Percentiles rank a stretch among this genome's conserved stretches.
phyloP scores from a whole-genome alignment of 1,284 basidiomycete genomes.

The Microbotryomycetes sp. region DNA sequence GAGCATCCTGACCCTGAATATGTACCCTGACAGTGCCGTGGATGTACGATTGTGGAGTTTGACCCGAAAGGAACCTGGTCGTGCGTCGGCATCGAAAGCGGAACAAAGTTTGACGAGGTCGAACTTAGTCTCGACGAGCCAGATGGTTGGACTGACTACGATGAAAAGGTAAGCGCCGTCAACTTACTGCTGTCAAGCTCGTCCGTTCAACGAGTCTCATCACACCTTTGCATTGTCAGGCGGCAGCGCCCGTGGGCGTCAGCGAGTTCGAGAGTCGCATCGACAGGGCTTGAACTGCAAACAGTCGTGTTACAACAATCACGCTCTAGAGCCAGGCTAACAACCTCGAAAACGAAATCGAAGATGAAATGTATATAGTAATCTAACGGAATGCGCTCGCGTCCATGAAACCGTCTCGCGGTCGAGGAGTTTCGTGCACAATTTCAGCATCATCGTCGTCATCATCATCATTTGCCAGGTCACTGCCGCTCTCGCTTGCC shows the following conservation, averaged over 20 bases:
- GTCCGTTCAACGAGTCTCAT: no score
- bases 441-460: not conserved
- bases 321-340: no score
- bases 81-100: conserved; percentile 16
- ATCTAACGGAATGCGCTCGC: not conserved
- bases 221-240: not conserved
- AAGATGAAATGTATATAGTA: not conserved
- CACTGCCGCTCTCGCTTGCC: not conserved
- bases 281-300: conserved; percentile 10
- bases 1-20: not conserved
- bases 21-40: not conserved
- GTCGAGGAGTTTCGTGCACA: conserved; percentile 1
- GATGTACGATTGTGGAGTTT: conserved; percentile 19
- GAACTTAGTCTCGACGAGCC: conserved; percentile 23
- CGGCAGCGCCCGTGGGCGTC: conserved; percentile 1
- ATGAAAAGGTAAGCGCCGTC: conserved; percentile 27
- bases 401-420: conserved; percentile 3
- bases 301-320: not conserved
- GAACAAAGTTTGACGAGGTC: conserved; percentile 24
- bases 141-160: conserved; percentile 30
- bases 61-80: conserved; percentile 25
- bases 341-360: not conserved
- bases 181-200: not conserved
- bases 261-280: conserved; percentile 16
- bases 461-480: not conserved